phyloP scores from a whole-genome alignment of 1,139 yeast species.

The Eremothecium cymbalariae region DNA sequence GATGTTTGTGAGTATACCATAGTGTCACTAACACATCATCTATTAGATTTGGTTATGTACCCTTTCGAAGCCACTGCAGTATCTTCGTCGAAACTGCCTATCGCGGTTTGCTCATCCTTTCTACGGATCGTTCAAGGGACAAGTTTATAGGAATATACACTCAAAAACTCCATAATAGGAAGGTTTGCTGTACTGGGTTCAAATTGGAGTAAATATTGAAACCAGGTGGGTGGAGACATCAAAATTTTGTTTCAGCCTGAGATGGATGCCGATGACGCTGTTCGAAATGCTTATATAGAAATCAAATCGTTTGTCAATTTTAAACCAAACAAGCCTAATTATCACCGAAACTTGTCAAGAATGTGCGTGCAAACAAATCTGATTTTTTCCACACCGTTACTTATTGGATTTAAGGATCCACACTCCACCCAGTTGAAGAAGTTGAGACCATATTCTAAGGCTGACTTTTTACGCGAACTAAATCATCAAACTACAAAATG shows the following conservation, averaged over 20 bases:
- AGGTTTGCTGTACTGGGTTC: slow-evolving; percentile 27
- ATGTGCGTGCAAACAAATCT: slow-evolving; percentile 30
- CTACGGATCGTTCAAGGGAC: slow-evolving; percentile 12
- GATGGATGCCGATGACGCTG: slow-evolving; percentile 26
- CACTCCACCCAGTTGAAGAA: slow-evolving; percentile 22
- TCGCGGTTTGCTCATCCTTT: slow-evolving; percentile 18
- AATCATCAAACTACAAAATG: slow-evolving; percentile 15
- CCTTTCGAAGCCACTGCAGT: slow-evolving; percentile 17
- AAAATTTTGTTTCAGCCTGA: slow-evolving; percentile 26
- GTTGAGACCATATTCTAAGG: slow-evolving; percentile 19
- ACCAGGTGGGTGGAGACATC: slow-evolving; percentile 17
- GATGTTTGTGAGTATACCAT: slow-evolving; percentile 14
- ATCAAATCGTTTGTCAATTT: slow-evolving; percentile 26
- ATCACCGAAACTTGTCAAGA: slow-evolving; percentile 26
- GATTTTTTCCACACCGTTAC: slow-evolving; percentile 24
- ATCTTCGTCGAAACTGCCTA: slow-evolving; percentile 16
- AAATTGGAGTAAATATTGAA: slow-evolving; percentile 28
- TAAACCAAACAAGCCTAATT: slow-evolving; percentile 18
- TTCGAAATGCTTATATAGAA: slow-evolving; percentile 22
- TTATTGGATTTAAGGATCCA: slow-evolving; percentile 26
- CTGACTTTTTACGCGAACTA: slow-evolving; percentile 16
- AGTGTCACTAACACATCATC: slow-evolving; percentile 27
- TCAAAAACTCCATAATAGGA: slow-evolving; percentile 13
- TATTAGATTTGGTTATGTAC: slow-evolving; percentile 24
- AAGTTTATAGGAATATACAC: slow-evolving; percentile 7